A percentile compares a stretch with the other conserved stretches of the same genome.
Evolutionary conservation across 2,329 filamentous ascomycete species (phyloP).

Genomic region (Zymoseptoria brevis): DNA sequence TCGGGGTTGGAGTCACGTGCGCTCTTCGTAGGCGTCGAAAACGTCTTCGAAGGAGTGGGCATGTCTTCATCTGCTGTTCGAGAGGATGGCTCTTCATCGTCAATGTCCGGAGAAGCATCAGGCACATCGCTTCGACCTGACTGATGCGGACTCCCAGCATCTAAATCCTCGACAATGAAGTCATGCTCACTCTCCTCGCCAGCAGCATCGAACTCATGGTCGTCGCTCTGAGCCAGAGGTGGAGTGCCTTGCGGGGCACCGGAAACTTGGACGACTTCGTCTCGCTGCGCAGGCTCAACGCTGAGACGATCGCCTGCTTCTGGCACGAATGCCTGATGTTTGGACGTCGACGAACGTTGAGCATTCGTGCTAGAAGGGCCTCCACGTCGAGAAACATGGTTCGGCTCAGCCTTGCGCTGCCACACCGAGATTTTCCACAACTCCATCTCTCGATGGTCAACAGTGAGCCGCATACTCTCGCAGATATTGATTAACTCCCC

Average conservation of each 20-base stretch:
- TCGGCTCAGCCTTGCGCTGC: slow-evolving; percentile 23
- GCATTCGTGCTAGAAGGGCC: slow-evolving; percentile 2
- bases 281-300: slow-evolving; percentile 14
- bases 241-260: not conserved
- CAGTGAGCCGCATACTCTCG: slow-evolving; percentile 53
- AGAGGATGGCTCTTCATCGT: not conserved
- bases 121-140: not conserved
- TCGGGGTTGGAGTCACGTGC: not conserved
- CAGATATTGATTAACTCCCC: slow-evolving; percentile 50
- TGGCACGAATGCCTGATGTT: slow-evolving; percentile 1
- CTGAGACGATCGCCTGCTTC: slow-evolving; percentile 20
- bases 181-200: not conserved
- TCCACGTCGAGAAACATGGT: slow-evolving; percentile 14
- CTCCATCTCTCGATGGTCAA: slow-evolving; percentile 53
- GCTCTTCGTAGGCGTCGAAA: not conserved
- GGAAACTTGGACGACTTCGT: not conserved
- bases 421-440: slow-evolving; percentile 41
- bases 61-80: not conserved
- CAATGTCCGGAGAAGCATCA: not conserved
- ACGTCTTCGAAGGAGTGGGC: not conserved
- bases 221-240: not conserved
- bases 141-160: not conserved
- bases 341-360: not conserved
- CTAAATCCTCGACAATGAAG: not conserved
- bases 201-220: not conserved